Percentiles rank a stretch among this genome's conserved stretches.
Evolutionary conservation across 768 basidiomycete genomes (phyloP).

Genomic region (Cystobasidium ongulense): DNA sequence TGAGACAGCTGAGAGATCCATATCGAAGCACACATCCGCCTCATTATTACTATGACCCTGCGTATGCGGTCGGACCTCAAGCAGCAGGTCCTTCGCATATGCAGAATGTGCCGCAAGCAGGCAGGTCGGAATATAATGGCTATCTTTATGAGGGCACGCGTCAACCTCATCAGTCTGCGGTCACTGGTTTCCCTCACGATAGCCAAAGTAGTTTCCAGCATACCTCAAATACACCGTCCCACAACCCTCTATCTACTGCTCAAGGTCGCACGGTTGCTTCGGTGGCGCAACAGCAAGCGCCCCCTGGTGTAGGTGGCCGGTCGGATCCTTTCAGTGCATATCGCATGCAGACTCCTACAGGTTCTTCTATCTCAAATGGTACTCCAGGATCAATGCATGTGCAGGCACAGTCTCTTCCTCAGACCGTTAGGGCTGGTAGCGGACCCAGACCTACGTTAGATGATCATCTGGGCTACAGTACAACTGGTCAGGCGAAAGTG

Average conservation of each 20-base stretch:
- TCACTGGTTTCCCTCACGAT: neutral
- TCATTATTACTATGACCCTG: constrained; percentile 30
- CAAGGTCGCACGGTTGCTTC: constrained; percentile 24
- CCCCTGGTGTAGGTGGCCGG: neutral
- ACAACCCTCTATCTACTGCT: constrained; percentile 18
- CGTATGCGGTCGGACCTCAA: constrained; percentile 11
- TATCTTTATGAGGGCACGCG: neutral
- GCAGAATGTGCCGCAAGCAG: neutral
- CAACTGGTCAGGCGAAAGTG: neutral
- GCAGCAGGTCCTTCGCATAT: neutral
- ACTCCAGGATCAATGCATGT: neutral
- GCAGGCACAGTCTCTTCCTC: neutral
- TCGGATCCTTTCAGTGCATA: constrained; percentile 8
- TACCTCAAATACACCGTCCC: neutral
- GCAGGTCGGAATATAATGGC: neutral
- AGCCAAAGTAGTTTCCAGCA: neutral
- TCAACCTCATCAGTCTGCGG: neutral
- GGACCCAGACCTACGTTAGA: constrained; percentile 21
- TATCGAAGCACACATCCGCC: constrained; percentile 6
- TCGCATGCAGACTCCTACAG: constrained; percentile 6
- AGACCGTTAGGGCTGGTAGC: neutral
- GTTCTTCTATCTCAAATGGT: neutral
- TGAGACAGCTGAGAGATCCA: constrained; percentile 36
- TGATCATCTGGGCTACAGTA: constrained; percentile 21
- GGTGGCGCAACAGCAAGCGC: constrained; percentile 13